Evolutionary conservation across 306 rosid species (phyloP).

Genomic region (Crotalaria pallida): DNA sequence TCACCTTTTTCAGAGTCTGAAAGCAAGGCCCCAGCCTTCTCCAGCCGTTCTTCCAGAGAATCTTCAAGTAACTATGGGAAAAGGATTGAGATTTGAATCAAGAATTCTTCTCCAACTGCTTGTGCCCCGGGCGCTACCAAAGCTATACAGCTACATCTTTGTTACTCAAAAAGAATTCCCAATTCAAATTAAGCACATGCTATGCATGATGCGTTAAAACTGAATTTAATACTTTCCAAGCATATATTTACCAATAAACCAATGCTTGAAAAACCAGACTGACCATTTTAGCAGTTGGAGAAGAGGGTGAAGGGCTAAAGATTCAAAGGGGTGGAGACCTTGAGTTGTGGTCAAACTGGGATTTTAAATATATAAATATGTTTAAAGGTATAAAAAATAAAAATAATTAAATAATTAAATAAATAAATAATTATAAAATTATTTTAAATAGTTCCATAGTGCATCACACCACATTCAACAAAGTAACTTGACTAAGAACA

Average conservation of each 20-base stretch:
- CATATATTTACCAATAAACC: neutral
- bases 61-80: conserved; percentile 63
- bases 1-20: conserved; percentile 63
- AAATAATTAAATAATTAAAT: neutral
- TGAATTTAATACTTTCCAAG: neutral
- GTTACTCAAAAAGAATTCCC: neutral
- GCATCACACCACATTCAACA: neutral
- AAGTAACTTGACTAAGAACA: neutral
- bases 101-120: neutral
- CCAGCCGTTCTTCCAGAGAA: conserved; percentile 61
- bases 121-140: neutral
- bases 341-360: neutral
- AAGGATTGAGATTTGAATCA: neutral
- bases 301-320: neutral
- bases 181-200: neutral
- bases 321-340: neutral
- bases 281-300: neutral
- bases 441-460: neutral
- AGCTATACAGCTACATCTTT: neutral
- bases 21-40: conserved; percentile 53
- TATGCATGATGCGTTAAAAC: neutral
- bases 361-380: neutral
- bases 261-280: neutral
- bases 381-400: neutral
- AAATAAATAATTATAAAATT: neutral